A percentile compares a stretch with the other conserved stretches of the same genome.
These are phyloP conservation scores for Zygnema circumcarinatum DNA, from an alignment of 139 green algal species.

Conservation along the genomic window DNA sequence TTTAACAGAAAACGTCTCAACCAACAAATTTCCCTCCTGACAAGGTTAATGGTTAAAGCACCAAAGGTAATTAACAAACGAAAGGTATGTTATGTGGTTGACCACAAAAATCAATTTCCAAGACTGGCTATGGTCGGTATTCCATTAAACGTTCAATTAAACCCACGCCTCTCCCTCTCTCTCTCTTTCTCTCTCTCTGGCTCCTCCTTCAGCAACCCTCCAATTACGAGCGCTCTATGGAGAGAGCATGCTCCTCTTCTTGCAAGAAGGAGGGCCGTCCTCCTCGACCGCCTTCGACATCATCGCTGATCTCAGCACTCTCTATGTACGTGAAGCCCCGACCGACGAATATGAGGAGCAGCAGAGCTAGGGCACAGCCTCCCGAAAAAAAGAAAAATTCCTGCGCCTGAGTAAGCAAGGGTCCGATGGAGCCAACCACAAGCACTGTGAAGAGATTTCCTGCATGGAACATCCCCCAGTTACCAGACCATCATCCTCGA, in stretches of 20 bases:
- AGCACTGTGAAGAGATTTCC: slow-evolving; percentile 53
- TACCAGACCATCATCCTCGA: not conserved
- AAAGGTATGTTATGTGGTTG: too few relatives aligned
- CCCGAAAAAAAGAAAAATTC: slow-evolving; percentile 57
- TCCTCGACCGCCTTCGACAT: not conserved
- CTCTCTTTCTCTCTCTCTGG: slow-evolving; percentile 9
- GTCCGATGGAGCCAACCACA: slow-evolving; percentile 9
- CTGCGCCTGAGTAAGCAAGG: slow-evolving; percentile 13
- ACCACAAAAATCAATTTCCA: too few relatives aligned
- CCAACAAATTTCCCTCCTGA: too few relatives aligned
- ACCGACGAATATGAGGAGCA: slow-evolving; percentile 33
- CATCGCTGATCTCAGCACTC: not conserved
- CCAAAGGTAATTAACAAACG: too few relatives aligned
- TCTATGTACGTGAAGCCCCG: slow-evolving; percentile 44
- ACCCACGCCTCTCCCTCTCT: not conserved
- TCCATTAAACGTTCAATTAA: slow-evolving; percentile 2
- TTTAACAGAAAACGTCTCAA: too few relatives aligned
- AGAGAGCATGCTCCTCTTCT: slow-evolving; percentile 14
- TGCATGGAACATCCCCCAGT: slow-evolving; percentile 25
- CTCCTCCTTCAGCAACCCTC: not conserved
- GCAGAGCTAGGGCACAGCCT: slow-evolving; percentile 29
- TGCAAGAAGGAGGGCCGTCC: not conserved
- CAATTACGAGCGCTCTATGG: not conserved
- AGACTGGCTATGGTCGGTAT: too few relatives aligned
- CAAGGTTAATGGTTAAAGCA: too few relatives aligned